Base-by-base conservation (phyloP, 2,329 filamentous ascomycete genomes). In the Alternaria consortialis region DNA sequence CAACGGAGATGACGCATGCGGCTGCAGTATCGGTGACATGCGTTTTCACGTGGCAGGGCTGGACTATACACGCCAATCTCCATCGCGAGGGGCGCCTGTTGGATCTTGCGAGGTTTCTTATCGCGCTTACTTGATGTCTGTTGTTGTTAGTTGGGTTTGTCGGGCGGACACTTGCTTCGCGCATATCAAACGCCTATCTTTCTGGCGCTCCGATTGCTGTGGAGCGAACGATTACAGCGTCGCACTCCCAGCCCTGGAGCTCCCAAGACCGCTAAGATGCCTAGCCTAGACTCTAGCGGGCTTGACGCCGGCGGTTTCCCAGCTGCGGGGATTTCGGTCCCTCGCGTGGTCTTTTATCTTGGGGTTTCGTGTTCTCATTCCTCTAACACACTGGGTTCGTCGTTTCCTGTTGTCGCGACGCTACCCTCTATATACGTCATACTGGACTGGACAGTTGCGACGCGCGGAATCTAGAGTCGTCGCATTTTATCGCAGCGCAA, bases 1-100 rank as follows among this genome's bases (percentile, higher is more conserved):
- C 32, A 56, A 48, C 52, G 57, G 57, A 56, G 46, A 56, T 60
- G 57, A 60, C 57, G 57, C 57, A 60, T 40, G 25, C 37, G 40
- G 39, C 31, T 40, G 34, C 40, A 29, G 20, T 2, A 42, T 23
- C 50, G 32, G 42, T 42, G 56, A 59, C 56, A 48, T 46, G 42
- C 47, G 48, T 34, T 12, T 25, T 37, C 43, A 44, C 37, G n/a
- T 51, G 46, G 46, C 44, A 13, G 51, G 37, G n/a, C 20, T 6
- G 51, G 51, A 23, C 12, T 40, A 11, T 23, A 40, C 37, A 20
- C 37, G 37, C 37, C 37, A 39, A 39, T 20, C 37, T 39, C 13
- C 13, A 11, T 37, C 15, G 27, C 25, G 44, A 31, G 20, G 20
- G 20, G 20, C 20, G 20, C 20, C 20, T 20, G 20, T 20, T 17